Conservation (phyloP, 768 basidiomycete genomes). For the Trametes villosa region DNA sequence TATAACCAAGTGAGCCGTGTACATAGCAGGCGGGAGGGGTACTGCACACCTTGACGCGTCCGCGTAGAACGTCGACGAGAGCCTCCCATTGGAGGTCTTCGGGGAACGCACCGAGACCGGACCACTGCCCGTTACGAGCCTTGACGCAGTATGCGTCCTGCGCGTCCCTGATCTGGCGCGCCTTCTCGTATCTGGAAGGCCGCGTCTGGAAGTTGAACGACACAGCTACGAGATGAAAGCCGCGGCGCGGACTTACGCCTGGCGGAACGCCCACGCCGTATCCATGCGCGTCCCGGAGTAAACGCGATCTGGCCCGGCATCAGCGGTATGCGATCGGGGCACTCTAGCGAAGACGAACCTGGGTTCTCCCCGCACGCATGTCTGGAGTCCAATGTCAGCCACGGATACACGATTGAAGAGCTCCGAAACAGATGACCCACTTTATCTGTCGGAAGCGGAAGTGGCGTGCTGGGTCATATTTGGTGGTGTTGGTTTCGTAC, state of each 20-base stretch:
- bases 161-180: slow-evolving; percentile 62
- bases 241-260: too few relatives aligned
- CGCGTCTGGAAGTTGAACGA: too few relatives aligned
- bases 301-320: slow-evolving; percentile 27
- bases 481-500: slow-evolving; percentile 57
- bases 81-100: slow-evolving; percentile 79
- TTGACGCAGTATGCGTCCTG: slow-evolving; percentile 72
- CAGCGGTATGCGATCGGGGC: background rate
- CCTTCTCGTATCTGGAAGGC: too few relatives aligned
- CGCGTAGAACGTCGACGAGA: slow-evolving; percentile 76
- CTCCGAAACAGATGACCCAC: too few relatives aligned
- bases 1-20: background rate
- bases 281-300: slow-evolving; percentile 59
- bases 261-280: slow-evolving; percentile 67
- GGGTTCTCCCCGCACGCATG: slow-evolving; percentile 53
- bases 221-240: too few relatives aligned
- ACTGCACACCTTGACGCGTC: slow-evolving; percentile 67
- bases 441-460: slow-evolving; percentile 81
- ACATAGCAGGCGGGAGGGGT: background rate
- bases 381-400: background rate
- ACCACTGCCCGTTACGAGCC: slow-evolving; percentile 52
- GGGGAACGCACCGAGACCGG: slow-evolving; percentile 58
- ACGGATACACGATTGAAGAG: too few relatives aligned
- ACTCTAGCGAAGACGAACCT: slow-evolving; percentile 33
- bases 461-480: slow-evolving; percentile 47